Conservation (phyloP, 768 basidiomycete species). For the Hericium alpestre region DNA sequence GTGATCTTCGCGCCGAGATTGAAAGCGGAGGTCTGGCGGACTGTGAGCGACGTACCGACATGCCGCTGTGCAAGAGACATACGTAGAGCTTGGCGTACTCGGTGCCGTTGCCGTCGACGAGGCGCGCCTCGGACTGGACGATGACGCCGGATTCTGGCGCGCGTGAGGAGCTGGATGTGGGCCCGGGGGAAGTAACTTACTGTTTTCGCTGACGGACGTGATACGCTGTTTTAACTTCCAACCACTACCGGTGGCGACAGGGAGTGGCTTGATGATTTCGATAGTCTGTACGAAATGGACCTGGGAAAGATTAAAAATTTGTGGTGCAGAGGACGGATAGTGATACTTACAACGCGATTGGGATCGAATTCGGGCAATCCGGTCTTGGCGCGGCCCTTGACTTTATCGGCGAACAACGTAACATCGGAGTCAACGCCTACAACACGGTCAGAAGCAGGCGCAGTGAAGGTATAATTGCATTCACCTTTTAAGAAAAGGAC, state of each 20-base stretch:
- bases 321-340: neutral
- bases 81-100: constrained; percentile 34
- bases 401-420: constrained; percentile 49
- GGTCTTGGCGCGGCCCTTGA: constrained; percentile 26
- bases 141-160: constrained; percentile 64
- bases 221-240: constrained; percentile 66
- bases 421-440: constrained; percentile 54
- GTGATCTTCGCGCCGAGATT: constrained; percentile 32
- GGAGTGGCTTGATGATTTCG: constrained; percentile 70
- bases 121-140: constrained; percentile 48
- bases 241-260: constrained; percentile 62
- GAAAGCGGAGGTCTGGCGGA: constrained; percentile 27
- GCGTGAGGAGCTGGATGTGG: neutral
- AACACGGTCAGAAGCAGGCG: too few relatives aligned
- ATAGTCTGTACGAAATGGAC: constrained; percentile 76
- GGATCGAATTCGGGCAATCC: constrained; percentile 65
- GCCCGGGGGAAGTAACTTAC: constrained; percentile 29
- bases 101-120: constrained; percentile 51
- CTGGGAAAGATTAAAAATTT: constrained; percentile 23
- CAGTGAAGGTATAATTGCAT: constrained; percentile 1
- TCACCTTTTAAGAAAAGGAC: constrained; percentile 62
- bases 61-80: constrained; percentile 4
- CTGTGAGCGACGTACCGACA: neutral
- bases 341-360: constrained; percentile 48
- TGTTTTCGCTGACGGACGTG: constrained; percentile 71